Base-by-base conservation (phyloP, 768 basidiomycete genomes). In the Albatrellus ellisii region DNA sequence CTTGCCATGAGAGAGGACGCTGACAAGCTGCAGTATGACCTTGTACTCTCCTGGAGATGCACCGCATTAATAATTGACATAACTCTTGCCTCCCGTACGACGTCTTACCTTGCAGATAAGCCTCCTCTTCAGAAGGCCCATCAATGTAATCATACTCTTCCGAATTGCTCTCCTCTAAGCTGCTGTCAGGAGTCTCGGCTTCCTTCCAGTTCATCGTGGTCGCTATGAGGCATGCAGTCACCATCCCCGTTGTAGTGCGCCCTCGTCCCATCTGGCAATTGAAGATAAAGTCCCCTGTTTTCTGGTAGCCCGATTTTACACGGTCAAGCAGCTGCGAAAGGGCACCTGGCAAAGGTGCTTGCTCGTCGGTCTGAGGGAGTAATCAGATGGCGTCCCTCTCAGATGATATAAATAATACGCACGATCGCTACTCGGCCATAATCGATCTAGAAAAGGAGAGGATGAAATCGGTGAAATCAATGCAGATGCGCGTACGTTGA, bases 201-300 rank as follows among this genome's bases (percentile, higher is more conserved):
- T 61, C 68, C 31, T 63, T 57, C 77, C 82, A 81, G 38, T 68
- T 65, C 61, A 72, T 64, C 7, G 74, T 74, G 2, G 77, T 85
- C 9, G 89, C 82, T 40, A 95, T 85, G 20, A 97, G 65, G 43
- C 80, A 86, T 0, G 88, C 87, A 20, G 80, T 78, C 43, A 90
- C 75, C 90, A 97, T 98, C 4, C 95, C 95, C 0, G 91, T 97
- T 0, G 95, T 99, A 5, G 95, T 99, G 28, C 84, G 69, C 12
- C 79, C 84, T 42, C 84, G 67, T 18, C 87, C 87, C 90, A 97
- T 94, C 60, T 98, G 95, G 59, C 95, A 99, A 52, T 98, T 98
- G 66, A 95, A 97, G 35, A 89, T 64, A 51, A 90, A 83, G 51
- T 88, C 87, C 4, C 77, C 82, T 1, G 77, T 73, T 22, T 70